Evolutionary conservation across 768 basidiomycete species (phyloP), one percentile per base, ranked within the genome.

Genomic region (Boletus rubropictus): DNA sequence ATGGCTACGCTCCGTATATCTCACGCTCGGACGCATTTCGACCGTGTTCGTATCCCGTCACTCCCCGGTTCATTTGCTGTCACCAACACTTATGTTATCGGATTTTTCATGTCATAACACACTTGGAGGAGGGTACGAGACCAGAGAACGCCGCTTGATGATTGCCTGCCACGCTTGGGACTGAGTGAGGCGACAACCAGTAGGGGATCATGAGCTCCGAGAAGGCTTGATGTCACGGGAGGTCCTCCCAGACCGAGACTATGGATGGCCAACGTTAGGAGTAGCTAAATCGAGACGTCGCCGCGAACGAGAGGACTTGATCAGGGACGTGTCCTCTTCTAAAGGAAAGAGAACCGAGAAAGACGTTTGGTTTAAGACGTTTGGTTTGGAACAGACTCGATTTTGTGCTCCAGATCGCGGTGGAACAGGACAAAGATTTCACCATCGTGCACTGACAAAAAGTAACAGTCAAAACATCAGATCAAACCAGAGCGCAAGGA

Each of bases 241-340:
- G 18, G 27, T 10, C 39, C 3, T 15, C 27, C 27, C 6, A 4
- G 38, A 7, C n/a, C 7, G 38, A 39, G 24, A 12, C 17, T 8
- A 18, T 25, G 11, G 25, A 27, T 17, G 1, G 12, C 8, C 40
- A 21, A 39, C 8, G 41, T 42, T 18, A 20, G 5, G 43, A 17
- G 22, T 6, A 20, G 34, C 18, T 24, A 6, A 18, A 50, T 42
- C 34, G 43, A 55, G 43, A 14, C 10, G 36, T 37, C 48, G 31
- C 48, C 52, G 46, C 52, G 33, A 18, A 38, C 40, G 34, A 46
- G 36, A n/a, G 17, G 28, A 1, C 7, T 29, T 11, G 40, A 44
- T 44, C 21, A 5, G 3, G 15, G 21, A 32, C 27, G 37, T 27
- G 14, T 21, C 10, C 18, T 3, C 48, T 28, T 11, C 17, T 39